Conservation (phyloP, 768 basidiomycete species). For the Antrodiella citrinella region DNA sequence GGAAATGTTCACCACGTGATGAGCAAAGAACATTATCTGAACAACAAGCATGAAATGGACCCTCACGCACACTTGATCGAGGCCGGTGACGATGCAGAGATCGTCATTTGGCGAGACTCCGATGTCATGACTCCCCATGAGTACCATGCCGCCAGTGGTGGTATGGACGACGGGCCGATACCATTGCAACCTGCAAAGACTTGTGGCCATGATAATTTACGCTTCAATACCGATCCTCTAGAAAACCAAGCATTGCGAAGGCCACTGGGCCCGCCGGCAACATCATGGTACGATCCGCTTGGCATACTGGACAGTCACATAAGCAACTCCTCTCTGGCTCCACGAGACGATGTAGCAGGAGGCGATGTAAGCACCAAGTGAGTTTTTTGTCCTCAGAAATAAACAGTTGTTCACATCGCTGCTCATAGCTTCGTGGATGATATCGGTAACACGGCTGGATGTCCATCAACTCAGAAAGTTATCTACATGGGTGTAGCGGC, state of each 20-base stretch:
- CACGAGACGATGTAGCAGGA: conserved; percentile 50
- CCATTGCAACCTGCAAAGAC: conserved; percentile 25
- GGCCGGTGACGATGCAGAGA: conserved; percentile 36
- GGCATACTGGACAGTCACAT: conserved; percentile 18
- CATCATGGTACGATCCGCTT: conserved; percentile 38
- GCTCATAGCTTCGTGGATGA: conserved; percentile 51
- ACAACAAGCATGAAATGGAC: conserved; percentile 50
- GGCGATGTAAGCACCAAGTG: conserved; percentile 49
- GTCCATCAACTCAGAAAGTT: conserved; percentile 65
- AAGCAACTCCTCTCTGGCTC: conserved; percentile 28
- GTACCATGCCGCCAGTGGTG: conserved; percentile 29
- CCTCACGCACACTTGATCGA: conserved; percentile 34
- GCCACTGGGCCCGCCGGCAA: conserved; percentile 18
- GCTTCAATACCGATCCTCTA: conserved; percentile 53
- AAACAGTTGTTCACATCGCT: conserved; percentile 1
- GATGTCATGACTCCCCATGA: conserved; percentile 54
- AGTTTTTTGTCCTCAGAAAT: conserved; percentile 5
- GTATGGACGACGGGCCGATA: conserved; percentile 10
- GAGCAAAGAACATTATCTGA: conserved; percentile 63
- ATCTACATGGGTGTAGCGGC: conserved; percentile 85
- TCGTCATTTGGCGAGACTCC: conserved; percentile 72
- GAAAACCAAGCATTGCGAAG: conserved; percentile 44
- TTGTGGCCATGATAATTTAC: conserved; percentile 65
- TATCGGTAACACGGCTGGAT: conserved; percentile 66
- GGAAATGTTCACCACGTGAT: conserved; percentile 65